These are phyloP conservation scores for Albatrellus ellisii DNA, from an alignment of 768 basidiomycete genomes.

Conservation along the genomic window DNA sequence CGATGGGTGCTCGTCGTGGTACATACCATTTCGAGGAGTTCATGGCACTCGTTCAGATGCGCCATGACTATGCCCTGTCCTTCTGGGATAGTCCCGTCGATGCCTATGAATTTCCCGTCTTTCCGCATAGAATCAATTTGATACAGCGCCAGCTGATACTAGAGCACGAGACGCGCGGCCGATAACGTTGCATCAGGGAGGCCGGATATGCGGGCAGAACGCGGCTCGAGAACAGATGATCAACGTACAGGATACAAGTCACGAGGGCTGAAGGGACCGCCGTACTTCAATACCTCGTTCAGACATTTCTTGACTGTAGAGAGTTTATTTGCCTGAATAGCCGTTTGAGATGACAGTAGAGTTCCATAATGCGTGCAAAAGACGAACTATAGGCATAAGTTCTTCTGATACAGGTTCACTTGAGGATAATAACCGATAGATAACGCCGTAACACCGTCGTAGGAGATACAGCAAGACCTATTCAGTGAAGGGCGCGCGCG, in stretches of 20 bases:
- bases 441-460: conserved; percentile 90
- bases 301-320: conserved; percentile 95
- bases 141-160: conserved; percentile 91
- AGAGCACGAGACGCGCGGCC: neutral
- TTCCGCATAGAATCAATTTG: conserved; percentile 90
- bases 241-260: conserved; percentile 83
- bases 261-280: conserved; percentile 82
- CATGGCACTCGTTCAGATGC: conserved; percentile 92
- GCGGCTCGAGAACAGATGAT: neutral
- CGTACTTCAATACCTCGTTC: conserved; percentile 91
- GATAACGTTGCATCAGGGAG: neutral
- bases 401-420: conserved; percentile 98
- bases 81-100: conserved; percentile 84
- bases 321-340: conserved; percentile 77
- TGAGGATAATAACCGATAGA: conserved; percentile 85
- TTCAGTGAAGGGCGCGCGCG: neutral
- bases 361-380: conserved; percentile 4
- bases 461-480: conserved; percentile 92
- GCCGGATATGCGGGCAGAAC: too few species aligned
- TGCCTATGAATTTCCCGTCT: conserved; percentile 87
- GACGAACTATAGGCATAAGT: conserved; percentile 82
- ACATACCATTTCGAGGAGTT: conserved; percentile 84
- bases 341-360: neutral
- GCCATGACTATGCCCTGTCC: conserved; percentile 96
- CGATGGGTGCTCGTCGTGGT: too few species aligned